Evolutionary conservation across 768 basidiomycete species (phyloP), one percentile per base, ranked within the genome.

Genomic region (Kwoniella dejecticola): DNA sequence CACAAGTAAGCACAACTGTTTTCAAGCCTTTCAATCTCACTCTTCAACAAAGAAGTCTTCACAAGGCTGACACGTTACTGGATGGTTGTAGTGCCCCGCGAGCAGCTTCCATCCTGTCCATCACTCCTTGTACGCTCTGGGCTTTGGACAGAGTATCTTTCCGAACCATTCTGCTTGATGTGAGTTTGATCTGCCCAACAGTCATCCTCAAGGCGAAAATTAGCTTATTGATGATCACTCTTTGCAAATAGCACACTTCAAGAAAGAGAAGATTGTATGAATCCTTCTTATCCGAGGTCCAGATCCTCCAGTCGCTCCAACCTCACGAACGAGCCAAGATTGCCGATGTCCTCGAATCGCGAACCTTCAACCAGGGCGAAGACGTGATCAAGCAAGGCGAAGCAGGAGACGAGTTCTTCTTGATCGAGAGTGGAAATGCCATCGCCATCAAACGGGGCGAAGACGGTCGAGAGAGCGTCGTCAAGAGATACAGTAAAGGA

Each of bases 121-220:
- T 89, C 45, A 87, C 90, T 58, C 81, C 85, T 1, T 78, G 79
- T 30, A 91, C 88, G 8, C 83, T 97, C 26, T 99, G 96, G 96
- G 88, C 89, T 10, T 83, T 99, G 67, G 96, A 99, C 81, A 89
- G 96, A 58, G 92, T 94, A 70, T 98, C 94, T 3, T 99, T 98
- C 87, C 87, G 96, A 46, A 96, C 92, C 5, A 97, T 99, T 80
- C 89, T 99, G 54, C 84, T 98, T 63, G 93, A 93, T 79, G 76
- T 76, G 59, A 71, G 75, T 53, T n/a, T n/a, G n/a, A n/a, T n/a
- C n/a, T n/a, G n/a, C n/a, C 52, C 26, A 31, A 24, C 38, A n/a
- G 21, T 11, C 45, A 27, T 21, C 2, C 40, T 15, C 4, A 30
- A 3, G 15, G 40, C 5, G 24, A 31, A 13, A n/a, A 13, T n/a